Percentiles rank a stretch among this genome's conserved stretches.
phyloP scores from a whole-genome alignment of 345 rosid species.

The Linum lewisii region DNA sequence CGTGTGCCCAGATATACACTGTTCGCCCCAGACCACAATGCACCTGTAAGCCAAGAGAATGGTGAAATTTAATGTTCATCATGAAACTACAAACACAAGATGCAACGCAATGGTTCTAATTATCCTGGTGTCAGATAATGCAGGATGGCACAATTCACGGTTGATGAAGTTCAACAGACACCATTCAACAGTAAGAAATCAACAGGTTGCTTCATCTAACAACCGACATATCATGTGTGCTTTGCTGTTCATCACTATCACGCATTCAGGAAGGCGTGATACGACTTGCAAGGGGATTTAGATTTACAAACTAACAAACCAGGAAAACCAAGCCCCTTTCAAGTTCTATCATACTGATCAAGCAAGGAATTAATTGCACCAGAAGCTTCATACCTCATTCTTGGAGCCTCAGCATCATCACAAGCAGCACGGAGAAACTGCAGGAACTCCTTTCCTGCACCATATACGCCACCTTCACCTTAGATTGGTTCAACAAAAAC shows the following conservation, averaged over 20 bases:
- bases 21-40: constrained; percentile 86
- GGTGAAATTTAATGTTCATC: background rate
- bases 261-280: no score
- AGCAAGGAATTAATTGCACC: background rate
- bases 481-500: constrained; percentile 91
- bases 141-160: no score
- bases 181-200: no score
- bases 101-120: background rate
- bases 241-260: no score
- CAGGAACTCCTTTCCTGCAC: constrained; percentile 69
- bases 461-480: constrained; percentile 90
- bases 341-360: background rate
- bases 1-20: constrained; percentile 77
- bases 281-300: no score
- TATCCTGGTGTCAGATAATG: no score
- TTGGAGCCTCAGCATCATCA: constrained; percentile 68
- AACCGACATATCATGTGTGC: no score
- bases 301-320: no score
- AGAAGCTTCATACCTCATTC: constrained; percentile 55
- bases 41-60: constrained; percentile 30
- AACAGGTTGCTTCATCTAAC: no score
- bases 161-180: no score
- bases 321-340: background rate
- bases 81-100: background rate
- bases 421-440: constrained; percentile 65